A percentile compares a stretch with the other conserved stretches of the same genome.
phyloP scores from a whole-genome alignment of 768 basidiomycete species.

The Tulasnella sp. region DNA sequence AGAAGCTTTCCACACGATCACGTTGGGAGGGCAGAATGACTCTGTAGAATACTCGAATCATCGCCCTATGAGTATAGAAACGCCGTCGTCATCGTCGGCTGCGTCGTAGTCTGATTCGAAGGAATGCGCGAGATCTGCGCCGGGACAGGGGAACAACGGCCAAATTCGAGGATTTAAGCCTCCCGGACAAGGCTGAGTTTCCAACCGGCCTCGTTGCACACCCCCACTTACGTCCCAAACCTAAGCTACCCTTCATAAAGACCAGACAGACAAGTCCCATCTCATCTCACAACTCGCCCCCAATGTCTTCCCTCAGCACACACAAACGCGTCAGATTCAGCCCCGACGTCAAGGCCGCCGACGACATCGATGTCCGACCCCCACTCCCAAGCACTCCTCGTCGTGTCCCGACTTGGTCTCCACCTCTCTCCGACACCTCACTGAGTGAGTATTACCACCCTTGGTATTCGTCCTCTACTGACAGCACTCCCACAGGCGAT shows the following conservation, averaged over 20 bases:
- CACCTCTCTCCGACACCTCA: constrained; percentile 8
- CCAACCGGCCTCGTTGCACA: background rate
- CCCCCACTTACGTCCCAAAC: constrained; percentile 6
- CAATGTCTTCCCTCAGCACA: constrained; percentile 6
- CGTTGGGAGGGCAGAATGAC: too few relatives aligned
- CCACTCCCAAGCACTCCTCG: background rate
- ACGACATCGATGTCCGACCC: background rate
- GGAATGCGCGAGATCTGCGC: too few relatives aligned
- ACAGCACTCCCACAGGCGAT: background rate
- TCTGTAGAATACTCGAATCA: too few relatives aligned
- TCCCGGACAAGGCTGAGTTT: too few relatives aligned
- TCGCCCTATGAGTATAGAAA: too few relatives aligned
- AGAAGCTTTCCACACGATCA: too few relatives aligned
- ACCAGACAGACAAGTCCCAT: background rate
- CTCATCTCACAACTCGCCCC: constrained; percentile 2
- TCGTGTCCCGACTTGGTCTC: background rate
- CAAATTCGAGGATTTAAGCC: too few relatives aligned
- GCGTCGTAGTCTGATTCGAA: too few relatives aligned
- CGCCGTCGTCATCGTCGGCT: too few relatives aligned
- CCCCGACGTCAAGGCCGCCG: constrained; percentile 11
- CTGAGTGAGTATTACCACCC: background rate
- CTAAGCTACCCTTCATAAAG: background rate
- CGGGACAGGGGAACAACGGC: too few relatives aligned
- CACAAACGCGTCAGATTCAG: constrained; percentile 12
- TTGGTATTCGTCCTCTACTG: background rate